Conservation (phyloP, 345 rosid species). For the Conringia planisiliqua region DNA sequence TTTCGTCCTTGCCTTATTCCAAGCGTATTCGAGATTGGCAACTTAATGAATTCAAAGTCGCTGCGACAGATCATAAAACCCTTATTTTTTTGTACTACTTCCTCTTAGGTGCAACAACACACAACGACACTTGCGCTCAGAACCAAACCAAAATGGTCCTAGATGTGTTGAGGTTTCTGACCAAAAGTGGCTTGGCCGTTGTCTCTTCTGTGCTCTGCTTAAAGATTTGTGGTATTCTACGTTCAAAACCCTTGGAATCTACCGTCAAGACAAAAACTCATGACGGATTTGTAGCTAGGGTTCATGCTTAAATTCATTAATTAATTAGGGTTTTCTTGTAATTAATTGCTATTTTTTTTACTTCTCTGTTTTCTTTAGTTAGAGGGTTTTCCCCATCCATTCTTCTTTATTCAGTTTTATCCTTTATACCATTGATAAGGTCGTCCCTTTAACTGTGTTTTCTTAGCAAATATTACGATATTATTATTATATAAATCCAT, state of each 20-base stretch:
- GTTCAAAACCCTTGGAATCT: too few relatives aligned
- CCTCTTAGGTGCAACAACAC: neutral
- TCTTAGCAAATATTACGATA: neutral
- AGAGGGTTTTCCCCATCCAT: neutral
- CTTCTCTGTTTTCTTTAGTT: neutral
- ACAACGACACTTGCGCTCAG: neutral
- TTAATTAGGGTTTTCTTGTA: too few relatives aligned
- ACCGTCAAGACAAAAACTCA: too few relatives aligned
- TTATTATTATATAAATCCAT: too few relatives aligned
- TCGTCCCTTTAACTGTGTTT: neutral
- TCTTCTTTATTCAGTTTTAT: neutral
- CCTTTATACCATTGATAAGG: neutral
- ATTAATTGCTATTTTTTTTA: too few relatives aligned
- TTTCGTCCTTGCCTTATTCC: neutral
- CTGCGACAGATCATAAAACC: neutral
- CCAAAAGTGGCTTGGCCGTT: neutral
- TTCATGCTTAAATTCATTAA: too few relatives aligned
- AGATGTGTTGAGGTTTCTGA: neutral
- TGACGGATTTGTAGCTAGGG: too few relatives aligned
- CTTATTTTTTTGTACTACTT: neutral
- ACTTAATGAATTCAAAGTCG: neutral
- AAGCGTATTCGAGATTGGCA: neutral
- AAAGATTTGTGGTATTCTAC: neutral
- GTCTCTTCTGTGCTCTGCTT: neutral
- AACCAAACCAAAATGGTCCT: neutral